Evolutionary conservation across 2,329 filamentous ascomycete genomes (phyloP).

Genomic region (Cercospora sesami): DNA sequence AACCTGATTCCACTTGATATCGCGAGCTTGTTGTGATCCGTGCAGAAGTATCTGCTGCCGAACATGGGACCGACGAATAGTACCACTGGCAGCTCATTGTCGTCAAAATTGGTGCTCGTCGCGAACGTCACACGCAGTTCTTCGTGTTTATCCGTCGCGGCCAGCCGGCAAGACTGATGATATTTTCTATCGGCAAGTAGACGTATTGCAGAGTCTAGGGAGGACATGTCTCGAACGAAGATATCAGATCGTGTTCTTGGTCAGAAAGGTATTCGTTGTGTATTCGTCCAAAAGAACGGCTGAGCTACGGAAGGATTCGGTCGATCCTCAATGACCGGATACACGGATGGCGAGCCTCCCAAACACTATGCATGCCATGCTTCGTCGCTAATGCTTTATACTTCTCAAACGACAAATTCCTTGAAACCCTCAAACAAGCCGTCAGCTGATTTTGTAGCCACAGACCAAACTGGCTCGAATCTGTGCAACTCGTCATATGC

Average conservation of each 20-base stretch:
- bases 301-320: neutral
- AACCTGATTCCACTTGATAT: slow-evolving; percentile 40
- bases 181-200: slow-evolving; percentile 23
- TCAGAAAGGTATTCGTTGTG: neutral
- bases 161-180: slow-evolving; percentile 35
- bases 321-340: neutral
- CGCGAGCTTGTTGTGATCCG: slow-evolving; percentile 37
- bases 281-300: neutral
- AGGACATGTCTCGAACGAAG: neutral
- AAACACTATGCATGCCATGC: neutral
- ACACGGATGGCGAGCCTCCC: neutral
- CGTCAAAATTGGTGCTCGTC: slow-evolving; percentile 37
- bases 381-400: neutral
- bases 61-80: slow-evolving; percentile 46
- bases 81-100: slow-evolving; percentile 33
- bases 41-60: slow-evolving; percentile 37
- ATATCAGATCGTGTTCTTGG: neutral
- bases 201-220: slow-evolving; percentile 16
- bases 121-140: slow-evolving; percentile 35
- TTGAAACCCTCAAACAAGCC: slow-evolving; percentile 74
- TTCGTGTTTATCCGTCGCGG: slow-evolving; percentile 28
- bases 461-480: slow-evolving; percentile 78
- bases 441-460: slow-evolving; percentile 71
- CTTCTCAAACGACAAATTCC: slow-evolving; percentile 1
- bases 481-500: slow-evolving; percentile 77